phyloP scores from a whole-genome alignment of 768 basidiomycete genomes.

The Agrocybe pediades region DNA sequence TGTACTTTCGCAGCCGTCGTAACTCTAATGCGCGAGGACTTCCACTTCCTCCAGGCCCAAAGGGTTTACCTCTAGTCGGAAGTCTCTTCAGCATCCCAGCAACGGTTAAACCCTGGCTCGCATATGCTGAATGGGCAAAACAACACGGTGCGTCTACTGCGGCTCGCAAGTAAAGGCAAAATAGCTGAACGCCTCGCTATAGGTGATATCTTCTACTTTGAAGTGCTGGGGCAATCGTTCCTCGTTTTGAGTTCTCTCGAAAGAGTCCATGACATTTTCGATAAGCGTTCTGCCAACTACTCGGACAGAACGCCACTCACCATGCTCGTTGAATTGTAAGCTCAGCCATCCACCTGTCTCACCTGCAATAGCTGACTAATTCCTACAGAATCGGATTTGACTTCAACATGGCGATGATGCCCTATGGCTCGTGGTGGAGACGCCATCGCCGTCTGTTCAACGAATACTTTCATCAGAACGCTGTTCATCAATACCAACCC shows the following conservation, averaged over 20 bases:
- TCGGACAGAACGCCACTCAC: constrained; percentile 48
- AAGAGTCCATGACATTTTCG: constrained; percentile 52
- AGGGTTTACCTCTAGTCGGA: neutral
- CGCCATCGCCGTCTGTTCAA: constrained; percentile 52
- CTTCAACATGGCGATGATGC: constrained; percentile 50
- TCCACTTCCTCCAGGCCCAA: neutral
- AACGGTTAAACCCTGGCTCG: constrained; percentile 28
- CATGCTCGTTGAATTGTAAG: constrained; percentile 53
- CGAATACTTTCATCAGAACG: constrained; percentile 46
- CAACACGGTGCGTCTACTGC: constrained; percentile 26
- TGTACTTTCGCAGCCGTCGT: too few relatives aligned
- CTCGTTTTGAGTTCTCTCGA: constrained; percentile 25
- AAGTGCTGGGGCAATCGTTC: constrained; percentile 38
- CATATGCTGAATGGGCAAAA: constrained; percentile 30
- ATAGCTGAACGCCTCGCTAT: neutral
- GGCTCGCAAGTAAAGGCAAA: neutral
- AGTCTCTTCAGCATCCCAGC: neutral
- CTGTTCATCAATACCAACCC: constrained; percentile 42
- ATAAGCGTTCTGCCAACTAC: constrained; percentile 53
- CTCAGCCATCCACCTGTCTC: neutral
- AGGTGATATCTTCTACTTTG: constrained; percentile 58
- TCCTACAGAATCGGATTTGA: constrained; percentile 24
- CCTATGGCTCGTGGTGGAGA: constrained; percentile 40
- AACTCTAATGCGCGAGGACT: too few relatives aligned
- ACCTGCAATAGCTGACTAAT: neutral